Conservation (phyloP, 306 rosid species). For the Carpinus fangiana region DNA sequence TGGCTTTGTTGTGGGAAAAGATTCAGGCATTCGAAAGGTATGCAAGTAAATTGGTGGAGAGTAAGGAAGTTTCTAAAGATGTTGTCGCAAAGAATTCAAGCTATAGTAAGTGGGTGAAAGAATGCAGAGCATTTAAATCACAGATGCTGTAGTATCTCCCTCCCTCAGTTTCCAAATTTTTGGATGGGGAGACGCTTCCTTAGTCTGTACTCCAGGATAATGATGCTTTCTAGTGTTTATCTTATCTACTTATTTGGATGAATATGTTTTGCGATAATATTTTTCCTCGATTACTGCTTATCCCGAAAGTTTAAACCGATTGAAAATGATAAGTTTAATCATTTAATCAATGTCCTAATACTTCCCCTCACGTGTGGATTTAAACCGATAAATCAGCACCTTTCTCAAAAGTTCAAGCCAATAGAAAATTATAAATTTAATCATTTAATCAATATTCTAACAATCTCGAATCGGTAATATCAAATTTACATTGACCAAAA, state of each 20-base stretch:
- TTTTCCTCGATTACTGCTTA: not conserved
- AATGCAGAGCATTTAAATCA: conserved; percentile 45
- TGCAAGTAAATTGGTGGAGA: conserved; percentile 47
- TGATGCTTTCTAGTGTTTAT: not conserved
- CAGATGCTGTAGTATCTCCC: conserved; percentile 27
- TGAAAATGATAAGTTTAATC: no score
- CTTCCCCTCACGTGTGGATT: no score
- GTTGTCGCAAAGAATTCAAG: conserved; percentile 75
- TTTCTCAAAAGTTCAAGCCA: no score
- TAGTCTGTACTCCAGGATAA: not conserved
- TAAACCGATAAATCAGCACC: no score
- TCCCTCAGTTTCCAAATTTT: conserved; percentile 30
- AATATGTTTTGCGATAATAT: not conserved
- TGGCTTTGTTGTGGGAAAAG: conserved; percentile 39
- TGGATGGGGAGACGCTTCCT: conserved; percentile 38
- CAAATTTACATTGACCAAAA: conserved; percentile 13
- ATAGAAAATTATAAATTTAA: no score
- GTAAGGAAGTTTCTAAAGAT: conserved; percentile 71
- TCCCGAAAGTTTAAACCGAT: no score
- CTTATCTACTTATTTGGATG: not conserved
- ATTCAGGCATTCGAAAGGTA: conserved; percentile 56
- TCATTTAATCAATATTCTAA: not conserved
- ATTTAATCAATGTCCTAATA: no score
- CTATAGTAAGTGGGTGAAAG: conserved; percentile 58
- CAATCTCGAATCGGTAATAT: not conserved